phyloP scores from a whole-genome alignment of 768 basidiomycete genomes.

The Russula compacta region DNA sequence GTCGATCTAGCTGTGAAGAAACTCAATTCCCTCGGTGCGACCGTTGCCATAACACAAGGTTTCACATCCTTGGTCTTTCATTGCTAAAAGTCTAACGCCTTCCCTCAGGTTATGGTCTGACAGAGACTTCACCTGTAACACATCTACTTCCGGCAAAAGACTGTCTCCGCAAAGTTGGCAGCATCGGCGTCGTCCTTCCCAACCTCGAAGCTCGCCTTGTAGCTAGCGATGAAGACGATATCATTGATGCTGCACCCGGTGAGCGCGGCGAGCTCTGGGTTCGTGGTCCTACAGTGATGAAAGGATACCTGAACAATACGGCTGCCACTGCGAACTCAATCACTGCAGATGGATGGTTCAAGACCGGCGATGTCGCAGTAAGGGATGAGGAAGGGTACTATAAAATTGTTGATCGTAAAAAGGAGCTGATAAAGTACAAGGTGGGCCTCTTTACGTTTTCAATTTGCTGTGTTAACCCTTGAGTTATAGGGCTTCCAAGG shows the following conservation, averaged over 20 bases:
- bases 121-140: constrained; percentile 72
- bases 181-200: constrained; percentile 60
- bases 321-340: constrained; percentile 62
- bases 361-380: constrained; percentile 76
- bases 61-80: neutral
- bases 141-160: constrained; percentile 43
- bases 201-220: constrained; percentile 71
- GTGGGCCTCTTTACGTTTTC: constrained; percentile 21
- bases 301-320: constrained; percentile 72
- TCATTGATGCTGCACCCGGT: constrained; percentile 41
- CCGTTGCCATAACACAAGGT: constrained; percentile 46
- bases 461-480: neutral
- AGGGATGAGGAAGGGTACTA: constrained; percentile 64
- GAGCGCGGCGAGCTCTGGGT: constrained; percentile 77
- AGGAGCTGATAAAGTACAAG: constrained; percentile 75
- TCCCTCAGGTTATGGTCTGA: constrained; percentile 59
- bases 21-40: constrained; percentile 34
- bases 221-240: constrained; percentile 48
- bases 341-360: constrained; percentile 73
- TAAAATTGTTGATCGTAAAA: constrained; percentile 63
- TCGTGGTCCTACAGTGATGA: constrained; percentile 72
- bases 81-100: constrained; percentile 3
- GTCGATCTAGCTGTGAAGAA: constrained; percentile 38
- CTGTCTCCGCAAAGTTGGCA: constrained; percentile 45
- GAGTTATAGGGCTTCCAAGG: constrained; percentile 62